phyloP scores from a whole-genome alignment of 441 rosid species.

The Syzygium malaccense region DNA sequence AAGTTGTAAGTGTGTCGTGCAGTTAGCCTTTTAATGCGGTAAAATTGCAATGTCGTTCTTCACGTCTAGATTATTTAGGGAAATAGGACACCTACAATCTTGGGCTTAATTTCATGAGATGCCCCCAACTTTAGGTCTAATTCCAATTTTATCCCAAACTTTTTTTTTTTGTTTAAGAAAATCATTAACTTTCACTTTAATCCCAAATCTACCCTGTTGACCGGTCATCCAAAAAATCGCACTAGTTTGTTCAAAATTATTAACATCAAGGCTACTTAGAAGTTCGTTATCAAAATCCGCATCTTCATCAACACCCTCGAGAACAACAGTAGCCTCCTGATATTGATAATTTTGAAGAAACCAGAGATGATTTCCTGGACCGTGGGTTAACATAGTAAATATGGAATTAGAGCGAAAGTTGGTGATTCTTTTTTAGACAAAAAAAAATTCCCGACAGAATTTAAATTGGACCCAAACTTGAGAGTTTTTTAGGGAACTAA shows the following conservation, averaged over 20 bases:
- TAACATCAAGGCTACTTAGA: neutral
- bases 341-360: neutral
- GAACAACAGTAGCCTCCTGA: accelerated
- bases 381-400: too few relatives aligned
- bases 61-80: neutral
- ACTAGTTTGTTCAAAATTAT: neutral
- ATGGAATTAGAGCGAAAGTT: neutral
- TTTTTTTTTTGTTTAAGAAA: neutral
- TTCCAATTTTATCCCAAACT: accelerated
- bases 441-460: neutral
- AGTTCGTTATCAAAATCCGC: neutral
- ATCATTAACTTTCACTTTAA: neutral
- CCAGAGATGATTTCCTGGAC: neutral
- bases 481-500: neutral
- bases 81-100: neutral
- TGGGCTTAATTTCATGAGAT: neutral
- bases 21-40: neutral
- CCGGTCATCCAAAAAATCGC: accelerated
- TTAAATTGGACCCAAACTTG: neutral
- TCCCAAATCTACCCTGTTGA: accelerated
- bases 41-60: neutral
- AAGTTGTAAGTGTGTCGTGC: neutral
- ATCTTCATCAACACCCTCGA: accelerated
- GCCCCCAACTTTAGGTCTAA: neutral
- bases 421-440: neutral